phyloP scores from a whole-genome alignment of 352 stramenopile genomes.

The Phytopythium ostracodes region DNA sequence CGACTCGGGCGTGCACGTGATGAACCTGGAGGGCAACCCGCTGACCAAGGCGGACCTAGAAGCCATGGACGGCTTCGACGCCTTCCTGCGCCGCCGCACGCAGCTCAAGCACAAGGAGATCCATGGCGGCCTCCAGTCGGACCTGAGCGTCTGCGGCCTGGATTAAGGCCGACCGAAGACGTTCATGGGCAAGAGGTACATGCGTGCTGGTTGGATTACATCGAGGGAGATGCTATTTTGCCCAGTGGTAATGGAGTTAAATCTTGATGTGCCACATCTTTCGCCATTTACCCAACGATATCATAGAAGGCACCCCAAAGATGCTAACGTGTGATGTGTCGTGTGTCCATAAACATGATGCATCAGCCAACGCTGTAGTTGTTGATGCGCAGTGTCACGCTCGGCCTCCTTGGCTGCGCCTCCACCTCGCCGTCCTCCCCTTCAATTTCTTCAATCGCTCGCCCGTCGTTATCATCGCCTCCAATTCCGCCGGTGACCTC shows the following conservation, averaged over 20 bases:
- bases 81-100: conserved; percentile 70
- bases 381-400: conserved; percentile 3
- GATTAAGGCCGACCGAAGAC: conserved; percentile 26
- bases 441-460: neutral
- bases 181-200: neutral
- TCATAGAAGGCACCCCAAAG: too few relatives aligned
- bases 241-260: neutral
- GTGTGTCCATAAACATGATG: neutral
- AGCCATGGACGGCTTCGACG: conserved; percentile 70
- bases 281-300: too few relatives aligned
- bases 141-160: conserved; percentile 79
- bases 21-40: conserved; percentile 80
- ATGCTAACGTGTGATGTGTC: neutral
- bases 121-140: conserved; percentile 66
- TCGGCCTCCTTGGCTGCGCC: neutral
- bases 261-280: too few relatives aligned
- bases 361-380: neutral
- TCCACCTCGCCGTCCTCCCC: neutral
- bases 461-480: neutral
- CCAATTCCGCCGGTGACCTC: neutral
- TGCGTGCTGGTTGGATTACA: neutral
- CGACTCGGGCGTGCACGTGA: conserved; percentile 65
- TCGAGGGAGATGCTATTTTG: too few relatives aligned
- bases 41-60: conserved; percentile 79
- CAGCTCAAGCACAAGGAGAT: conserved; percentile 87